Evolutionary conservation across 371 early-diverging fungal genomes (phyloP).

Genomic region (Mortierella sp.): DNA sequence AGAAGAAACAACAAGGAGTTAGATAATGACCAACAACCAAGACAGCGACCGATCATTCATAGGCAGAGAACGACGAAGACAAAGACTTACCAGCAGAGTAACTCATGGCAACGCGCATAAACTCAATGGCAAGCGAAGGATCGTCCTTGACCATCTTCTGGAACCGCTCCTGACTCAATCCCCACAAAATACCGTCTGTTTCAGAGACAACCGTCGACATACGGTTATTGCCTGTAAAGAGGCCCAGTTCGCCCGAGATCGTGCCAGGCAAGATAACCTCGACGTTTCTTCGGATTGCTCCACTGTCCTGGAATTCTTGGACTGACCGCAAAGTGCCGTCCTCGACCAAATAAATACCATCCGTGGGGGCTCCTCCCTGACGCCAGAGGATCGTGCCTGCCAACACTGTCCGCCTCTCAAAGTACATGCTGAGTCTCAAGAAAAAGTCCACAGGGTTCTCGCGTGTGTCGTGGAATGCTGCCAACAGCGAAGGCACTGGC

Average conservation of each 20-base stretch:
- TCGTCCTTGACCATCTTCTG: constrained; percentile 67
- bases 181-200: constrained; percentile 76
- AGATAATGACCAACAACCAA: background rate
- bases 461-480: constrained; percentile 71
- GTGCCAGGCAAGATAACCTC: constrained; percentile 86
- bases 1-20: background rate
- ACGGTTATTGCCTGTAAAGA: constrained; percentile 71
- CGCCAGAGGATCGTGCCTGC: constrained; percentile 74
- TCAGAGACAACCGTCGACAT: constrained; percentile 76
- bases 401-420: constrained; percentile 67
- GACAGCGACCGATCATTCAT: no score
- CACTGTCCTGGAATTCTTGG: constrained; percentile 64
- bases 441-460: constrained; percentile 69
- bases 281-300: constrained; percentile 46
- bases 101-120: constrained; percentile 56
- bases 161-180: constrained; percentile 67
- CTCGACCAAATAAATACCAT: constrained; percentile 82
- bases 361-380: constrained; percentile 69
- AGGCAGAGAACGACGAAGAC: background rate
- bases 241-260: constrained; percentile 82
- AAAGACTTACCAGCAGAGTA: constrained; percentile 50
- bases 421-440: constrained; percentile 70
- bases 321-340: constrained; percentile 78
- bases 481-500: constrained; percentile 73
- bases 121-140: constrained; percentile 50